Evolutionary conservation across 257 asterid species (phyloP).

Genomic region (Vinca minor): DNA sequence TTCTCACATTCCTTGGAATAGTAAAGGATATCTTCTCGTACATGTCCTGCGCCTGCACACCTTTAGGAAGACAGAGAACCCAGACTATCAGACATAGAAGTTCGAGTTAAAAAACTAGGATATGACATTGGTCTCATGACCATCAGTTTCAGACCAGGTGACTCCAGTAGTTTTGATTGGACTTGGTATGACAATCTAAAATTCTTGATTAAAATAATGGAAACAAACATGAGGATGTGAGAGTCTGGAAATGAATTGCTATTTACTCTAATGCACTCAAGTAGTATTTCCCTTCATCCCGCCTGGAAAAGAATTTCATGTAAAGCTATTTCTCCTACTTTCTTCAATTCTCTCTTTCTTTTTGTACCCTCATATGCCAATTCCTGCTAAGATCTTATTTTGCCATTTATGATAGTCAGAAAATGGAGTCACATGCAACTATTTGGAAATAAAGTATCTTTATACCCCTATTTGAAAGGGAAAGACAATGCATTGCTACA

Average conservation of each 20-base stretch:
- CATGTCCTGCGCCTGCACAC: constrained; percentile 97
- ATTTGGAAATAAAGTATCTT: not conserved
- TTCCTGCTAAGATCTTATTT: not conserved
- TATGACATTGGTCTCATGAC: not conserved
- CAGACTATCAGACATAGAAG: not conserved
- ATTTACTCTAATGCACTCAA: not conserved
- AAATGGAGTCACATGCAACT: not conserved
- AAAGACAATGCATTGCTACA: too few species aligned
- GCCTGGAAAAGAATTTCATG: not conserved
- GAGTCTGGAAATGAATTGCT: not conserved
- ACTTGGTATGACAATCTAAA: not conserved
- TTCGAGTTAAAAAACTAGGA: not conserved
- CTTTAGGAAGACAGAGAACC: constrained; percentile 22
- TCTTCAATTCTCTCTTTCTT: not conserved
- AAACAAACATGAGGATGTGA: not conserved
- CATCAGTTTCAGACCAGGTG: not conserved
- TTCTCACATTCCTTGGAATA: constrained; percentile 63
- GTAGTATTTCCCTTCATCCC: not conserved
- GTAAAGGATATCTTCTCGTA: constrained; percentile 72
- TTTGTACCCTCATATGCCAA: not conserved
- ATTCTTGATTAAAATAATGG: not conserved
- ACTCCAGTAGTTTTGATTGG: not conserved
- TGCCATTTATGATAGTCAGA: not conserved
- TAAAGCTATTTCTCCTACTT: not conserved
- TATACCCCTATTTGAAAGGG: not conserved